These are phyloP conservation scores for Zygotorulaspora florentina DNA, from an alignment of 805 yeast species.

Conservation along the genomic window DNA sequence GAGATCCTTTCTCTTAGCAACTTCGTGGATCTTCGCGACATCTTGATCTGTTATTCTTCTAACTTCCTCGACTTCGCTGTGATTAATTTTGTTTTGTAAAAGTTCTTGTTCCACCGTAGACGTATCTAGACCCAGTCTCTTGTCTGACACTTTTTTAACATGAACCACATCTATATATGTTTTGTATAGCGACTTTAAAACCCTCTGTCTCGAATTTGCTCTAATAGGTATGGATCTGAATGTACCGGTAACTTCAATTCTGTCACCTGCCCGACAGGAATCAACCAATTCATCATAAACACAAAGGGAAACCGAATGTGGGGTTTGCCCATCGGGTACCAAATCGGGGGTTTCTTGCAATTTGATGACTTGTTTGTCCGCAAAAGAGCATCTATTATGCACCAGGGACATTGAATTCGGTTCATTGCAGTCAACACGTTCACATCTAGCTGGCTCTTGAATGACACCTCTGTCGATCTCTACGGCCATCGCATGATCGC, in stretches of 20 bases:
- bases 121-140: slow-evolving; percentile 74
- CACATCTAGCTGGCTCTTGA: slow-evolving; percentile 89
- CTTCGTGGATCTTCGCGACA: slow-evolving; percentile 54
- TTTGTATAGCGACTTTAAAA: slow-evolving; percentile 78
- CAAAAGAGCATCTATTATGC: slow-evolving; percentile 89
- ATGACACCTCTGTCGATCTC: slow-evolving; percentile 94
- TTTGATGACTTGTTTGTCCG: slow-evolving; percentile 91
- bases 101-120: slow-evolving; percentile 50
- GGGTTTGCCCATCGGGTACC: slow-evolving; percentile 98
- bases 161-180: slow-evolving; percentile 94
- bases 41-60: slow-evolving; percentile 69
- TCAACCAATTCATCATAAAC: slow-evolving; percentile 96
- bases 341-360: slow-evolving; percentile 94
- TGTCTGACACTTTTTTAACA: slow-evolving; percentile 77
- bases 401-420: slow-evolving; percentile 83
- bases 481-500: slow-evolving; percentile 87
- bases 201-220: slow-evolving; percentile 77
- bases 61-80: slow-evolving; percentile 67
- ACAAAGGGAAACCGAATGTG: slow-evolving; percentile 90
- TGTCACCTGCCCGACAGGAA: slow-evolving; percentile 92
- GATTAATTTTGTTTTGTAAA: slow-evolving; percentile 47
- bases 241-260: slow-evolving; percentile 92
- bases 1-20: slow-evolving; percentile 66
- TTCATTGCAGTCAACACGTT: slow-evolving; percentile 80
- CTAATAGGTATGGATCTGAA: slow-evolving; percentile 91